Percentiles rank a stretch among this genome's conserved stretches.
phyloP scores from a whole-genome alignment of 768 basidiomycete genomes.

The Coprinellus micaceus region DNA sequence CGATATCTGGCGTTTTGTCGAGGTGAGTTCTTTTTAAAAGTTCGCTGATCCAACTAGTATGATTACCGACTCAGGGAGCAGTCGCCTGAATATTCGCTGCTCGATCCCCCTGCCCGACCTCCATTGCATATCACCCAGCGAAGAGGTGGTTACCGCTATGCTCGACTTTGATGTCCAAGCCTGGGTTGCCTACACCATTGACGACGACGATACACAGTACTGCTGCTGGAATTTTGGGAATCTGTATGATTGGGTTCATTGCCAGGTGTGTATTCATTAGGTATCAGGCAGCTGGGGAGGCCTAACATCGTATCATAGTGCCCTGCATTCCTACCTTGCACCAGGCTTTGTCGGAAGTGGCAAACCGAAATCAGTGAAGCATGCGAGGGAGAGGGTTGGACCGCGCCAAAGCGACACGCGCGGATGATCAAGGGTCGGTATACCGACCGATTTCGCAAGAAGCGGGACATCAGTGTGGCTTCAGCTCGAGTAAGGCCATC shows the following conservation, averaged over 20 bases:
- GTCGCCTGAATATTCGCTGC: background rate
- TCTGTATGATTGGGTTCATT: constrained; percentile 1
- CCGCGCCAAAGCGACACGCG: background rate
- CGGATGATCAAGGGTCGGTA: background rate
- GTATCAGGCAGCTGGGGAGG: background rate
- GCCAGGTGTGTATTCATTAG: background rate
- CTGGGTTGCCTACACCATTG: background rate
- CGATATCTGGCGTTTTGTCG: background rate
- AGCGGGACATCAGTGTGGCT: too few species aligned
- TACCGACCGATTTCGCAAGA: background rate
- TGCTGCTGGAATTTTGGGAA: background rate
- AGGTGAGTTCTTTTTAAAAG: background rate
- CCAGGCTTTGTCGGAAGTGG: background rate
- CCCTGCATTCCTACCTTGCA: background rate
- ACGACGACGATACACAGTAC: background rate
- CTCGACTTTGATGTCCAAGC: background rate
- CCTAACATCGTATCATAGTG: background rate
- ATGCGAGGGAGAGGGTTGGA: background rate
- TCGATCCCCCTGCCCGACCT: background rate
- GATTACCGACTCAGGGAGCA: too few species aligned
- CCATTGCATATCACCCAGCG: background rate
- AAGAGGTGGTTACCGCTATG: background rate
- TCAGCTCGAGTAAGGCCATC: too few species aligned
- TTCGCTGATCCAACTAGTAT: too few species aligned
- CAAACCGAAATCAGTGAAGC: background rate